Evolutionary conservation across 306 rosid species (phyloP), one percentile per base, ranked within the genome.

Genomic region (Rosa rugosa): DNA sequence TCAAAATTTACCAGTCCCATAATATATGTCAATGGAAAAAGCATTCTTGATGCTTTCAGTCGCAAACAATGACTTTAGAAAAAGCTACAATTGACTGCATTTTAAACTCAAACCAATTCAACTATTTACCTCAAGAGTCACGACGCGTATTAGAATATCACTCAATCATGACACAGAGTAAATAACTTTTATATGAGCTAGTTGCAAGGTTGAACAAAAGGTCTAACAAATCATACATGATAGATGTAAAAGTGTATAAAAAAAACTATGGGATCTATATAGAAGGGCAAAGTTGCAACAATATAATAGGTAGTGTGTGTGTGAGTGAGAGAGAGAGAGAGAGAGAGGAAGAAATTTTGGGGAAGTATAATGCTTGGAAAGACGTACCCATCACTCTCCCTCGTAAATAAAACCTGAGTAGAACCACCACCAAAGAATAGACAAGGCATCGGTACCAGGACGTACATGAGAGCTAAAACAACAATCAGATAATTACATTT

Each of bases 401-500:
- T 90, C 62, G 96, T 87, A 54, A 89, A 84, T 75, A 93, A 85
- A 84, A 90, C 84, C 47, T 93, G 97, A 69, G 98, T 89, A 72
- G 97, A 86, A 47, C 99, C 99, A 5, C 97, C 94, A 77, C 99
- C 99, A 77, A 93, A 96, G 89, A 96, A 93, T 83, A 96, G 79
- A 85, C 99, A 96, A 75, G 99, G 99, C 97, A 96, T 96, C 27
- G 99, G 99, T 34, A 89, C 89, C 63, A 89, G 44, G 51, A 93
- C 96, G 69, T 96, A 93, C 98, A 96, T 93, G 84, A 96, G 93
- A 82, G 99, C 99, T 93, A 95, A 88, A 79, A 51, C 57, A 75
- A 81, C 66, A 84, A 83, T 75, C 80, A 34, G 84, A 75, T 77
- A 80, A 71, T 72, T 72, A 47, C 14, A 78, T 59, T 49, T 73